phyloP scores from a whole-genome alignment of 2,329 filamentous ascomycete species.

The Amylocarpus encephaloides region DNA sequence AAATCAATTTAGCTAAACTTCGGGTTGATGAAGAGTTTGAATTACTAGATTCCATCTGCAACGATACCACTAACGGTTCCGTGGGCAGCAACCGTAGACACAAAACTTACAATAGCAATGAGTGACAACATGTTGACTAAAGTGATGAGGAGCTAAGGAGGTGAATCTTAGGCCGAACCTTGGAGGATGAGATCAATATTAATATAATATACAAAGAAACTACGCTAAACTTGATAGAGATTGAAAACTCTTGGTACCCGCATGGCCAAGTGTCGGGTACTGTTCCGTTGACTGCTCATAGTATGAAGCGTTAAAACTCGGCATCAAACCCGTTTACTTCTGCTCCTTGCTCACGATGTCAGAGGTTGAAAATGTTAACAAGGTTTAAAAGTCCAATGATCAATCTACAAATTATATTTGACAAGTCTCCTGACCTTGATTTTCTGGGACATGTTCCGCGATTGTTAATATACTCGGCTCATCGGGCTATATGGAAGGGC shows the following conservation, averaged over 20 bases:
- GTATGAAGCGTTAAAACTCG: constrained; percentile 1
- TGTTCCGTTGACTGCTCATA: constrained; percentile 5
- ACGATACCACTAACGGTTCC: constrained; percentile 26
- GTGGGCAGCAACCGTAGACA: constrained; percentile 23
- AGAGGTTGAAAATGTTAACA: background rate
- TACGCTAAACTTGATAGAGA: background rate
- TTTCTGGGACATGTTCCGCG: background rate
- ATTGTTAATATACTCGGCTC: constrained; percentile 10
- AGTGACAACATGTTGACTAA: constrained; percentile 16
- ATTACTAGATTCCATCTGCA: constrained; percentile 28
- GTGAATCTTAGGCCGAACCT: background rate
- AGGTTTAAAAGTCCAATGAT: background rate
- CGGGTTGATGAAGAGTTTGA: background rate
- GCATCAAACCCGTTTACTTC: background rate
- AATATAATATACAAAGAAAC: background rate
- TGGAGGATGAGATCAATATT: background rate
- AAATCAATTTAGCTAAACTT: background rate
- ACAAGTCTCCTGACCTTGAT: constrained; percentile 8
- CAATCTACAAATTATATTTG: background rate
- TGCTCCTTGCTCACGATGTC: background rate
- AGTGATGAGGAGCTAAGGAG: background rate
- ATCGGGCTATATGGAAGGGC: background rate
- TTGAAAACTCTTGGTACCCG: constrained; percentile 9
- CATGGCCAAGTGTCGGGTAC: constrained; percentile 11
- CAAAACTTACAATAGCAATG: constrained; percentile 14